A percentile compares a stretch with the other conserved stretches of the same genome.
These are phyloP conservation scores for Penicillium coprophilum DNA, from an alignment of 495 filamentous ascomycete genomes.

Conservation along the genomic window DNA sequence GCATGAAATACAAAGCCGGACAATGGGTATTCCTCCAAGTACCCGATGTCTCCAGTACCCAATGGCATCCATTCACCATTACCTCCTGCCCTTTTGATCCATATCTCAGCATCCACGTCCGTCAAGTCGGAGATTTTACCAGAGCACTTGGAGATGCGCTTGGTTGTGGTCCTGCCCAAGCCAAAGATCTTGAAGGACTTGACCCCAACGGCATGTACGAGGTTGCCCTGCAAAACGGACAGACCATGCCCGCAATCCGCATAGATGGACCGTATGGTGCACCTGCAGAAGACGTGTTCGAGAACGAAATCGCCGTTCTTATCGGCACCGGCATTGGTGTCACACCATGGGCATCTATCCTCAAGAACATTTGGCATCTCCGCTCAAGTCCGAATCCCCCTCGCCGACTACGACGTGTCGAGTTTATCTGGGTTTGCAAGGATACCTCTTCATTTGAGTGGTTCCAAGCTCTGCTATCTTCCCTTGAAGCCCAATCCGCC, in stretches of 20 bases:
- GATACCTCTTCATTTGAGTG: conserved; percentile 96
- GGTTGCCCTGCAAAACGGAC: conserved; percentile 89
- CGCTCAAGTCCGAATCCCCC: conserved; percentile 83
- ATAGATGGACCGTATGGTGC: conserved; percentile 97
- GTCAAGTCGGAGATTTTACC: conserved; percentile 97
- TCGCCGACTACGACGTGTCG: conserved; percentile 83
- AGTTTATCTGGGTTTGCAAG: conserved; percentile 99
- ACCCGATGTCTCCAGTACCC: conserved; percentile 77
- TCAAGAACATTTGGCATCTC: conserved; percentile 98
- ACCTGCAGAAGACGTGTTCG: conserved; percentile 88
- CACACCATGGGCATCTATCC: conserved; percentile 93
- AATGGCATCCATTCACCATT: conserved; percentile 99
- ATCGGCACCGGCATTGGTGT: conserved; percentile 98
- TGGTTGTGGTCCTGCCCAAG: conserved; percentile 81
- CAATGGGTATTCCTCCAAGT: conserved; percentile 98
- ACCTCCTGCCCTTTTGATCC: conserved; percentile 96
- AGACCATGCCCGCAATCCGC: conserved; percentile 81
- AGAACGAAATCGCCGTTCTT: conserved; percentile 96
- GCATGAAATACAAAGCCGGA: conserved; percentile 96
- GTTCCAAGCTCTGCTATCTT: conserved; percentile 93
- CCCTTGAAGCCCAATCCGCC: conserved; percentile 83
- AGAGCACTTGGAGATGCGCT: conserved; percentile 84
- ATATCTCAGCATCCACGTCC: conserved; percentile 90
- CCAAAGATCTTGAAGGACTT: conserved; percentile 80
- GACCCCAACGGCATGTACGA: conserved; percentile 98